Evolutionary conservation across 2,329 filamentous ascomycete genomes (phyloP).

Genomic region (Neonectria hederae): DNA sequence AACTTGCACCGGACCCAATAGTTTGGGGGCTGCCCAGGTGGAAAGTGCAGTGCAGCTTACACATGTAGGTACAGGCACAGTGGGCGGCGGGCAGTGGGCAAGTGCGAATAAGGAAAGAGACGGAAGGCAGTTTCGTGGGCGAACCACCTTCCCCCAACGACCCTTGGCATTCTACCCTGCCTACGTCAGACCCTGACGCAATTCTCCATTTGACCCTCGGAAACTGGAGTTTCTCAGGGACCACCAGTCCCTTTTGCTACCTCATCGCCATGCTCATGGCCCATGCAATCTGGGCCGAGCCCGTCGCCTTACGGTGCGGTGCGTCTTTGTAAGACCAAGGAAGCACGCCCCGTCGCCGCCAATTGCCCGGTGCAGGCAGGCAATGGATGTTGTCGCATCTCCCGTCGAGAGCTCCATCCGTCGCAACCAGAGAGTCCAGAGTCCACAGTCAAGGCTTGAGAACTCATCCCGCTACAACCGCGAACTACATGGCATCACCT

Average conservation of each 20-base stretch:
- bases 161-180: neutral
- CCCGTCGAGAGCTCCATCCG: neutral
- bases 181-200: conserved; percentile 21
- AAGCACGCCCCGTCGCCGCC: neutral
- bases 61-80: neutral
- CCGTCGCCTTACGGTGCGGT: conserved; percentile 7
- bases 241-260: conserved; percentile 13
- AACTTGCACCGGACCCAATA: conserved; percentile 8
- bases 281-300: conserved; percentile 7
- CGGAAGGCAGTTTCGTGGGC: conserved; percentile 14
- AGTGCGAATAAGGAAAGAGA: conserved; percentile 1
- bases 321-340: conserved; percentile 14
- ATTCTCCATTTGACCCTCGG: conserved; percentile 10
- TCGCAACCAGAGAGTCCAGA: conserved; percentile 1
- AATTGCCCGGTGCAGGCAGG: conserved; percentile 2
- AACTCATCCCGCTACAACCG: conserved; percentile 5
- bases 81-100: neutral
- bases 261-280: conserved; percentile 12
- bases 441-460: neutral
- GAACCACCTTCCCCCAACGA: conserved; percentile 10
- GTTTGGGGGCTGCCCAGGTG: neutral
- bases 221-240: conserved; percentile 17
- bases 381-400: neutral
- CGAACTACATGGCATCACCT: conserved; percentile 15
- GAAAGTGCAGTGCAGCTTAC: conserved; percentile 6